These are phyloP conservation scores for Solanum infundibuliforme DNA, from an alignment of 257 asterid genomes.

Conservation along the genomic window DNA sequence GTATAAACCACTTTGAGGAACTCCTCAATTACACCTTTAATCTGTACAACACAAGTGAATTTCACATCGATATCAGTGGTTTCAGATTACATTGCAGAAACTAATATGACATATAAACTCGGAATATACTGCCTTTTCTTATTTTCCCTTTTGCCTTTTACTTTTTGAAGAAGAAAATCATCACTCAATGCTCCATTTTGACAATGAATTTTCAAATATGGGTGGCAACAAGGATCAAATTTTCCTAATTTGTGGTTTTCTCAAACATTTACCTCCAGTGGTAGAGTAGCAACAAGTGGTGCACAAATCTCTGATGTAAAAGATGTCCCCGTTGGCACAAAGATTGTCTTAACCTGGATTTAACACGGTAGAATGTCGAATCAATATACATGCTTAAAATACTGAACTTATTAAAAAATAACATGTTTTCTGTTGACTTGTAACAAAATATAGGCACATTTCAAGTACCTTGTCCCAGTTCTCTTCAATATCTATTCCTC, in stretches of 20 bases:
- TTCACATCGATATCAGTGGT: not conserved
- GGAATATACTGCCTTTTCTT: not conserved
- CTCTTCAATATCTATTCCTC: conserved; percentile 94
- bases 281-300: conserved; percentile 85
- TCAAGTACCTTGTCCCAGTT: conserved; percentile 84
- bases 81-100: not conserved
- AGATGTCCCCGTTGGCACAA: conserved; percentile 53
- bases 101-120: not conserved
- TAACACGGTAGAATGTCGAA: not conserved
- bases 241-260: not conserved
- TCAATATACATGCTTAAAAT: not conserved
- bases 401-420: not conserved
- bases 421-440: not conserved
- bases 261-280: conserved; percentile 59
- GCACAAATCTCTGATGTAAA: conserved; percentile 70
- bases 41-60: conserved; percentile 27
- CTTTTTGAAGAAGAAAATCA: not conserved
- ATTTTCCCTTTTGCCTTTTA: not conserved
- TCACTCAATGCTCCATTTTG: not conserved
- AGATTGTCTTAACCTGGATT: conserved; percentile 67
- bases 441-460: not conserved
- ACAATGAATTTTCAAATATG: not conserved
- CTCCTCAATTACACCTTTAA: conserved; percentile 67
- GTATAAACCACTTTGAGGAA: conserved; percentile 54
- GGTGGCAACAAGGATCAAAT: not conserved